Evolutionary conservation across 2,329 filamentous ascomycete species (phyloP), one percentile per base, ranked within the genome.

Genomic region (Penicillium carneum): DNA sequence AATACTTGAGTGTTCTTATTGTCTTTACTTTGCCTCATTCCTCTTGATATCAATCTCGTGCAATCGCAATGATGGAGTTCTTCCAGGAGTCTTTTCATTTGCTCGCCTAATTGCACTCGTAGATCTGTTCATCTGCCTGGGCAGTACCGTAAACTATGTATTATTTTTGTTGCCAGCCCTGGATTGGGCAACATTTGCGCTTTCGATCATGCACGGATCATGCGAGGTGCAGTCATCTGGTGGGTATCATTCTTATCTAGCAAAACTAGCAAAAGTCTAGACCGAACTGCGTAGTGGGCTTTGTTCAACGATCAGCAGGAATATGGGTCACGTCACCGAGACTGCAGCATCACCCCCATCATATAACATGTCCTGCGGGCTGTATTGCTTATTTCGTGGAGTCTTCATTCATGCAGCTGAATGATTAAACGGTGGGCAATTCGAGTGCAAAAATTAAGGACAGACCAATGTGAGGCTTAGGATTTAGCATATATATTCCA

Each of bases 41-140:
- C 65, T 36, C 61, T 68, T 69, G 66, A 69, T 68, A 67, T 69
- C 63, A 61, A 45, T 64, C 46, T 58, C 57, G 55, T 65, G 63
- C 65, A 67, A 59, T 68, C 57, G 54, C 60, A 64, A 59, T 52
- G 55, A 65, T 67, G 68, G 67, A 70, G 68, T 70, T 68, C 39
- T 67, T 69, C 62, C 56, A 66, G 63, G 66, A 63, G 68, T 69
- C 38, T 14, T 42, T 26, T 54, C 41, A 55, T 54, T 46, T 39
- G 29, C n/a, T 23, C 16, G 20, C 23, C 41, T 4, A 31, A 36
- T 59, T 59, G 56, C 48, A 41, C 33, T 54, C 12, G 49, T 59
- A 59, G 34, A 31, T 10, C 10, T 12, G 29, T n/a, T 2, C 10
- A 38, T 14, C 34, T 38, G 16, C 11, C 8, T 38, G 1, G 7